Base-by-base conservation (phyloP, 768 basidiomycete genomes). In the Russula emetica region DNA sequence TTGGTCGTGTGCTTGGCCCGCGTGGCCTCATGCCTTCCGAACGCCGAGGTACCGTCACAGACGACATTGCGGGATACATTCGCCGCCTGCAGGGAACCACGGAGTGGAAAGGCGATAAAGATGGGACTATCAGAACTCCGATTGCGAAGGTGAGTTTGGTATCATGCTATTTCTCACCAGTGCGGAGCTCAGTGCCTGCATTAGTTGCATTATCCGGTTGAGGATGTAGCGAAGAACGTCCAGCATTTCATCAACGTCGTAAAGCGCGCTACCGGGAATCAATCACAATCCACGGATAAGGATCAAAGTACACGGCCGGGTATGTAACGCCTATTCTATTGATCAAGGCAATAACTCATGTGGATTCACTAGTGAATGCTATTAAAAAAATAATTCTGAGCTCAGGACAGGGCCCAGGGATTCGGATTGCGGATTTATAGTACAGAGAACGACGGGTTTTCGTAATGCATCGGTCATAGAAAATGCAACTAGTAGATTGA, bases 21-120 rank as follows among this genome's bases (percentile, higher is more conserved):
- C 85, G 92, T 58, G 96, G 96, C 61, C 77, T 98, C 51, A 97
- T 99, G 95, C 97, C 97, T 13, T 90, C 91, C 8, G 92, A 89
- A 66, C 86, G 94, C 73, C 83, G 94, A 62, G 97, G 97, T 5
- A 95, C 95, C 1, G 96, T 98, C 22, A 92, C 92, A 1, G 90
- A 94, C 55, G 92, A 98, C 64, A 80, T 98, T 47, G 86, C 81
- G 16, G 85, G 85, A 14, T 95, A 90, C 67, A 85, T 99, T 61
- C 81, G 84, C 69, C 83, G 84, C 55, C 82, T 96, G 40, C 83
- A 85, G 61, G 92, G 91, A 14, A 86, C 87, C 5, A 85, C 87
- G 52, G 94, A 98, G 72, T 99, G 96, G 94, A 92, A 87, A 75
- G 92, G 92, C 10, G 94, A 97, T 76, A 88, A 88, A 72, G 74